Evolutionary conservation across 305 asterid species (phyloP), one percentile per base, ranked within the genome.

Genomic region (Solanum chacoense): DNA sequence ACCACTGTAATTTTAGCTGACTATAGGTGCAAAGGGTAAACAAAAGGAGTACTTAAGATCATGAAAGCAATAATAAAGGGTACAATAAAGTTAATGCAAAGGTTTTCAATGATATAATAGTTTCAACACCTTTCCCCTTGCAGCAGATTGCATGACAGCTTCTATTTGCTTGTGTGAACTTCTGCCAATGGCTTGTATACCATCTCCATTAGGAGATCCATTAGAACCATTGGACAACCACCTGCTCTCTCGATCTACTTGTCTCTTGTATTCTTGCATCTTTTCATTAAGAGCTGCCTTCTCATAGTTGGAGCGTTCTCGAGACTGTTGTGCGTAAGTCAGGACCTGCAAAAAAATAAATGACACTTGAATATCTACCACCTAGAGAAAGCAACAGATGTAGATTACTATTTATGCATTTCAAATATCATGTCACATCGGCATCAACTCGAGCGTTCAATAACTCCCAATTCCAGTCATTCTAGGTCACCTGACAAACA

Each of bases 131-230:
- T 98, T 98, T 93, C 99, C 99, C 93, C 93, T 96, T 85, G 99
- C 94, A 84, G 98, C 99, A 65, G 99, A 95, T 92, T 95, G 98
- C 99, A 98, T 96, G 89, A 94, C 98, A 34, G 99, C 99, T 92
- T 98, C 99, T 80, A 98, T 97, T 98, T 95, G 95, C 95, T 98
- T 98, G 94, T 98, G 99, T 24, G 99, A 98, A 92, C 99, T 98
- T 93, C 98, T 93, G 86, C 99, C 98, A 84, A 98, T 94, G 87
- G 99, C 94, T 91, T 96, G 99, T 91, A 96, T 95, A 86, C 99
- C 99, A 89, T 96, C 99, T 91, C 99, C 99, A 92, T 94, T 96
- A 50, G 98, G 99, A 87, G 99, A 96, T 87, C 98, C 99, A 85
- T 94, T 93, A 7, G 98, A 93, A 87, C 98, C 98, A 91, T 96